Percentiles rank a stretch among this genome's conserved stretches.
Conservation (phyloP, 306 rosid genomes). For the Mucuna pruriens region DNA sequence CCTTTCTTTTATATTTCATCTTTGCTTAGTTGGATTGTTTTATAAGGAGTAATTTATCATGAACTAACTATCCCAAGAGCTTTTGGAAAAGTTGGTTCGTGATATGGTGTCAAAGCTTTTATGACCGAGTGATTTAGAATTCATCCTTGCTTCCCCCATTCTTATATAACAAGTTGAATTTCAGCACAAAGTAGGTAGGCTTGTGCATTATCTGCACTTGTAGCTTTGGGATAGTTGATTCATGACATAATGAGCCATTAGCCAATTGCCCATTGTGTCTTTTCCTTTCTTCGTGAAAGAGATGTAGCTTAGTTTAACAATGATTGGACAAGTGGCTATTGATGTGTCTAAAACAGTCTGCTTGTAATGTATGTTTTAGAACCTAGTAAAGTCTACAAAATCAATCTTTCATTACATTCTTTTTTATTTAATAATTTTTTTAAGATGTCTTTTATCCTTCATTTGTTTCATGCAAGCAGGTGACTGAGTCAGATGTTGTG, state of each 20-base stretch:
- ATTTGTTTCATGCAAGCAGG: background rate
- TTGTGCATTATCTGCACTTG: background rate
- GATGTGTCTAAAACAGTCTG: background rate
- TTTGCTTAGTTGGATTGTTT: background rate
- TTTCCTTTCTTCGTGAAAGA: background rate
- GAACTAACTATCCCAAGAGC: background rate
- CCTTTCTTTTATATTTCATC: background rate
- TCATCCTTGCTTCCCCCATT: background rate
- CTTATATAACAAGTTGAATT: background rate
- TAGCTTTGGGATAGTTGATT: background rate
- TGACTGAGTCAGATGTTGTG: conserved; percentile 2
- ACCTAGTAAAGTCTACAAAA: background rate
- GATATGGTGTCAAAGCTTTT: background rate
- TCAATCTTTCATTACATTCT: background rate
- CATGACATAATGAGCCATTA: background rate
- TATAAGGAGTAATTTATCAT: background rate
- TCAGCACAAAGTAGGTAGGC: background rate
- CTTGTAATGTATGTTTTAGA: background rate
- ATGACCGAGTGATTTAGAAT: background rate
- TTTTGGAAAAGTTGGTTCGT: background rate
- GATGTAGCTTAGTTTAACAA: background rate
- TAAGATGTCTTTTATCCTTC: background rate
- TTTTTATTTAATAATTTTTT: background rate
- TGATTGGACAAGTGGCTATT: background rate
- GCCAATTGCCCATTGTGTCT: background rate